Evolutionary conservation across 768 basidiomycete genomes (phyloP), one percentile per base, ranked within the genome.

Genomic region (Pisolithus marmoratus): DNA sequence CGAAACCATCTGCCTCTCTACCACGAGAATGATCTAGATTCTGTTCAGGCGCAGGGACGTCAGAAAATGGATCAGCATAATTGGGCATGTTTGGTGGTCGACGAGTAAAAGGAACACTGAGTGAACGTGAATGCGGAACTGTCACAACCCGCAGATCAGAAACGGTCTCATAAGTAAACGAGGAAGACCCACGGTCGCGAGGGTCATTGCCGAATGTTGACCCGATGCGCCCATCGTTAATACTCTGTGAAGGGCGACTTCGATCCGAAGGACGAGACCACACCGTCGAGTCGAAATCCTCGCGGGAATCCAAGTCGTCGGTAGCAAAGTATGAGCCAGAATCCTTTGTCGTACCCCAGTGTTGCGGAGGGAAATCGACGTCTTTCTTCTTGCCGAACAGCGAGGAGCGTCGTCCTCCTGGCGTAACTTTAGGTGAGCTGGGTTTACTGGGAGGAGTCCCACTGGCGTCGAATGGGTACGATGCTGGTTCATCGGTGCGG

Each of bases 291-390:
- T 5, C 52, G 49, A 38, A 23, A 38, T 51, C 29, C 26, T 48
- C 55, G 15, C 8, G 24, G n/a, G 62, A 53, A 8, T 58, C 60
- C 14, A 52, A 27, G 26, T 55, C 23, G 29, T 57, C 63, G 45
- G 67, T 56, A 46, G 70, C 63, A 55, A 86, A 85, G 62, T 83
- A 84, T 8, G 84, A 81, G 1, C 80, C 84, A 8, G 69, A 65
- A 49, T 75, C 68, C 52, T 72, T 74, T 31, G 62, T 64, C 14
- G 62, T 60, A 7, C 80, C 83, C 87, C 87, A 90, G 19, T 80
- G 72, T 24, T 69, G 59, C 4, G 87, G 87, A 29, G 88, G 87
- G 54, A 87, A 89, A 2, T 73, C 61, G 1, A 63, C 27, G 38
- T 68, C 58, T 54, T 76, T 79, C 63, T 80, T 81, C 66, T 77